Evolutionary conservation across 768 basidiomycete species (phyloP).

Genomic region (Russula foetens): DNA sequence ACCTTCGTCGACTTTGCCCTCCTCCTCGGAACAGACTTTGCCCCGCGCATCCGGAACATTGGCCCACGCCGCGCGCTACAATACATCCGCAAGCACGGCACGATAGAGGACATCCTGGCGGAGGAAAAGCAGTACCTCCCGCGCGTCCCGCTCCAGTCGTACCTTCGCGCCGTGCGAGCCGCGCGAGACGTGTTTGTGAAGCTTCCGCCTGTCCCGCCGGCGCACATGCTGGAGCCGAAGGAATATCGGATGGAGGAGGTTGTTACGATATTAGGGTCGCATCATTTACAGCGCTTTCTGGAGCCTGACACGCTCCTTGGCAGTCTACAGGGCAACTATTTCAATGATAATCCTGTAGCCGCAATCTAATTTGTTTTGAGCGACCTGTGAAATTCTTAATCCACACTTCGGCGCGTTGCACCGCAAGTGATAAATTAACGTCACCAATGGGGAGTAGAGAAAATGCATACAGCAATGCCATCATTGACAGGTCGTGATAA

Average conservation of each 20-base stretch:
- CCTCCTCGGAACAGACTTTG: conserved; percentile 87
- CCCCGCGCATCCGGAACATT: conserved; percentile 72
- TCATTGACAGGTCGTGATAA: conserved; percentile 10
- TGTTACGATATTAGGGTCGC: conserved; percentile 39
- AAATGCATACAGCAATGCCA: neutral
- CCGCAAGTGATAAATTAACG: neutral
- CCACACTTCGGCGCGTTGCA: neutral
- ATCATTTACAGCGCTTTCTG: conserved; percentile 37
- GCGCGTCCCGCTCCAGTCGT: conserved; percentile 38
- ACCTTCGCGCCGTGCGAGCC: conserved; percentile 53
- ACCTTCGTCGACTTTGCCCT: conserved; percentile 79
- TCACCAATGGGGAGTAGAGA: neutral
- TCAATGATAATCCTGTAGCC: conserved; percentile 46
- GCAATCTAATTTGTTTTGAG: neutral
- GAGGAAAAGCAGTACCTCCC: conserved; percentile 43
- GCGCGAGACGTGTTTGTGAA: conserved; percentile 61
- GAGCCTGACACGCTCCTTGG: conserved; percentile 36
- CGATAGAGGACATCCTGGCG: conserved; percentile 64
- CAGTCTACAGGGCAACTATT: conserved; percentile 56
- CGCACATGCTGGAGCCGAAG: conserved; percentile 27
- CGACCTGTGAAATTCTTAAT: neutral
- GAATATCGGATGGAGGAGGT: conserved; percentile 38
- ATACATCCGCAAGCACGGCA: conserved; percentile 60
- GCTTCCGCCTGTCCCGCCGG: conserved; percentile 53
- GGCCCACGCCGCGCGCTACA: conserved; percentile 74